phyloP scores from a whole-genome alignment of 2,329 filamentous ascomycete species.

The Alternaria rosae region DNA sequence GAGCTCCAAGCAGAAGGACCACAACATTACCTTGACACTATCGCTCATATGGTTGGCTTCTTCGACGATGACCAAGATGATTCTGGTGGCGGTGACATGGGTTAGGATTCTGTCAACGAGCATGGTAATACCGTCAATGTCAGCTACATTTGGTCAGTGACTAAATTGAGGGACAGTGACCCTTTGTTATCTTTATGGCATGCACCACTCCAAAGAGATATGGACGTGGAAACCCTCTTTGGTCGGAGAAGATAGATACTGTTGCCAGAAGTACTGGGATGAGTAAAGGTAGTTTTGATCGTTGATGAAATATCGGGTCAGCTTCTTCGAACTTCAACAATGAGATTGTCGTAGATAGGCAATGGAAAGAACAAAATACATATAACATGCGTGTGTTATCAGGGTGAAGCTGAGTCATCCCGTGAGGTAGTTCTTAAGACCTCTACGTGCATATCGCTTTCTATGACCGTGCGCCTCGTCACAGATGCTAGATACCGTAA shows the following conservation, averaged over 20 bases:
- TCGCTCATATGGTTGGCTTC: neutral
- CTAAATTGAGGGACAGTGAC: too few relatives aligned
- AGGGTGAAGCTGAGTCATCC: neutral
- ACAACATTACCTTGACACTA: neutral
- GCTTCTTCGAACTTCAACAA: neutral
- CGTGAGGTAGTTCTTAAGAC: neutral
- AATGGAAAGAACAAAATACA: neutral
- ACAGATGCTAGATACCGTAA: neutral
- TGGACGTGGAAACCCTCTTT: too few relatives aligned
- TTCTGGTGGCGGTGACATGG: neutral
- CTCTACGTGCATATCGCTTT: neutral
- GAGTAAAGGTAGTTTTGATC: too few relatives aligned
- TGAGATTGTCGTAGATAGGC: neutral
- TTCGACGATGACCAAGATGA: neutral
- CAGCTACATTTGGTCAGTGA: too few relatives aligned
- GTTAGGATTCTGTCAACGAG: neutral
- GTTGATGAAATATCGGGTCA: too few relatives aligned
- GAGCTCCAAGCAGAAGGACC: neutral
- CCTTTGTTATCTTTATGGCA: too few relatives aligned
- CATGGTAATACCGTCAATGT: neutral
- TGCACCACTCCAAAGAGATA: too few relatives aligned
- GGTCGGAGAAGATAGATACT: too few relatives aligned
- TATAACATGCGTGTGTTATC: neutral
- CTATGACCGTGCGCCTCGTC: neutral
- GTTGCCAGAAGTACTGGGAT: too few relatives aligned